Percentiles rank a stretch among this genome's conserved stretches.
Conservation (phyloP, 1,139 yeast genomes). For the Geotrichum macrosporum region DNA sequence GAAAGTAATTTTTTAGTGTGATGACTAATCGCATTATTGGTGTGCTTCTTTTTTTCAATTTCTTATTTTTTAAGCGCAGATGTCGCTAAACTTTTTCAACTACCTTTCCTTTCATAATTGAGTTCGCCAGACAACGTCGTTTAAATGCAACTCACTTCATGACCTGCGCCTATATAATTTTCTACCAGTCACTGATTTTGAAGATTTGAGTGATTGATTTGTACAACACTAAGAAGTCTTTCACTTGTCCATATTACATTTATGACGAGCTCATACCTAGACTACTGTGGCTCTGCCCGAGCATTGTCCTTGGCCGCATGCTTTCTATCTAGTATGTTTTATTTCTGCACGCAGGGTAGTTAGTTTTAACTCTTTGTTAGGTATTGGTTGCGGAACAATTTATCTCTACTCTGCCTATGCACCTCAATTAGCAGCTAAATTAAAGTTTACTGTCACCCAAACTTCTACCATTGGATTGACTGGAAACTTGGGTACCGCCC, state of each 20-base stretch:
- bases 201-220: not conserved
- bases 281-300: slow-evolving; percentile 16
- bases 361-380: not conserved
- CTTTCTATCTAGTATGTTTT: slow-evolving; percentile 31
- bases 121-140: not conserved
- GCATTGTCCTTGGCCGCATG: slow-evolving; percentile 31
- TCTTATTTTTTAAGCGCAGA: too few species aligned
- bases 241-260: not conserved
- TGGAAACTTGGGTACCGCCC: slow-evolving; percentile 57
- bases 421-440: slow-evolving; percentile 55
- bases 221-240: too few species aligned
- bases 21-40: too few species aligned
- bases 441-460: slow-evolving; percentile 51
- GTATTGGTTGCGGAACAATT: slow-evolving; percentile 49
- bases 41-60: too few species aligned
- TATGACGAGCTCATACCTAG: not conserved
- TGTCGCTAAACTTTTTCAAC: too few species aligned
- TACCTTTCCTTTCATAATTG: not conserved
- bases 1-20: too few species aligned
- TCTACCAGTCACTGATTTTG: not conserved
- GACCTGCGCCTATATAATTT: not conserved
- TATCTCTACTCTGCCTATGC: slow-evolving; percentile 61
- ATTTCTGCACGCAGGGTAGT: not conserved
- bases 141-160: not conserved
- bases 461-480: slow-evolving; percentile 54